These are phyloP conservation scores for Coccomyxa sp. DNA, from an alignment of 139 green algal species.

Conservation along the genomic window DNA sequence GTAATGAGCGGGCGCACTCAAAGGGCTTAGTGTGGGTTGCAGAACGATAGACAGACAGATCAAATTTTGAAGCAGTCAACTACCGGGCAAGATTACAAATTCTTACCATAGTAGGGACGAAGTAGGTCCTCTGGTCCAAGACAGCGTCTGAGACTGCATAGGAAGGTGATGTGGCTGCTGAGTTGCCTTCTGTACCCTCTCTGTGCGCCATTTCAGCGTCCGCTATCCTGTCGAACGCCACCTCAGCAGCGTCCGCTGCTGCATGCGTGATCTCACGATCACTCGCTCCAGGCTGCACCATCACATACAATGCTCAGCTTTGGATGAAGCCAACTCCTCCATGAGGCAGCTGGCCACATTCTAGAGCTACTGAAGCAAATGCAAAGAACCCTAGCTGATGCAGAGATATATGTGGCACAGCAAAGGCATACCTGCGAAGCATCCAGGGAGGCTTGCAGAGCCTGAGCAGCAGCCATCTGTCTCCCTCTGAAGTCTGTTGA, in stretches of 20 bases:
- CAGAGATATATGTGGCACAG: too few relatives aligned
- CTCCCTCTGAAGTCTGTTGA: constrained; percentile 49
- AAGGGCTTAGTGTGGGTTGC: neutral
- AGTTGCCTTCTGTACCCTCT: constrained; percentile 13
- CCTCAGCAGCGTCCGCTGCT: constrained; percentile 46
- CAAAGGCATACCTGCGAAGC: constrained; percentile 16
- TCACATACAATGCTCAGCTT: too few relatives aligned
- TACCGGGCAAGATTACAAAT: neutral
- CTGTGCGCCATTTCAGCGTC: constrained; percentile 40
- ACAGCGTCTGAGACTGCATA: constrained; percentile 47
- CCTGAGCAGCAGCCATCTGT: constrained; percentile 46
- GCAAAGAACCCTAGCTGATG: too few relatives aligned
- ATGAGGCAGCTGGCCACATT: too few relatives aligned
- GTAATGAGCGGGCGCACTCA: neutral
- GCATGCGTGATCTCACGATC: constrained; percentile 43
- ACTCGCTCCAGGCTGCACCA: constrained; percentile 14
- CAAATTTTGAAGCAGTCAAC: neutral
- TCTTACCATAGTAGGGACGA: constrained; percentile 46
- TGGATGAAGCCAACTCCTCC: too few relatives aligned
- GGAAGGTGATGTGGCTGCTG: constrained; percentile 10
- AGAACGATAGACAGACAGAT: neutral
- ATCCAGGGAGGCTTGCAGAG: constrained; percentile 46
- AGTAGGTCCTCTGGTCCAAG: constrained; percentile 71
- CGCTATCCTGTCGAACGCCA: constrained; percentile 58
- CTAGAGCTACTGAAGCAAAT: too few relatives aligned